Evolutionary conservation across 176 grass and related monocot genomes (phyloP).

Genomic region (Hsuehochloa calcarea): DNA sequence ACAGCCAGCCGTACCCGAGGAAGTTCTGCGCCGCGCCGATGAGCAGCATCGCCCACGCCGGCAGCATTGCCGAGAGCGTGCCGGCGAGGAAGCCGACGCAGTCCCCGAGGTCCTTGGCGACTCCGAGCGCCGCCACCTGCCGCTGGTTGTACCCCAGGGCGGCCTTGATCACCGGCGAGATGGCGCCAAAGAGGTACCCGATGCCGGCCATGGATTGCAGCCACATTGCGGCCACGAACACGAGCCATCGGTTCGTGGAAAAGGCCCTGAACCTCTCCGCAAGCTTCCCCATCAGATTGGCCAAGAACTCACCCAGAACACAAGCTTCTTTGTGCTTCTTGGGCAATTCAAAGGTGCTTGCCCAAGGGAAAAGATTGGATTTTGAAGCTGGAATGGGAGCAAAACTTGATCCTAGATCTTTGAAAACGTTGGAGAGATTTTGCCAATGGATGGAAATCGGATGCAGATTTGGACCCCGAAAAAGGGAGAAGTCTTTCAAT

Average conservation of each 20-base stretch:
- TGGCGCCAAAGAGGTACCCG: constrained; percentile 83
- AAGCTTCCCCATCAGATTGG: constrained; percentile 41
- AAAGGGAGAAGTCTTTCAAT: not conserved
- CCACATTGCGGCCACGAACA: constrained; percentile 95
- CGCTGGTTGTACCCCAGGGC: constrained; percentile 90
- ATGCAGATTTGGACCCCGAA: constrained; percentile 3
- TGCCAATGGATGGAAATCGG: not conserved
- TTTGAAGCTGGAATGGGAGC: constrained; percentile 9
- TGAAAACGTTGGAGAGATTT: not conserved
- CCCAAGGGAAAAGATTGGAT: constrained; percentile 21
- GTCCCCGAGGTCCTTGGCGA: constrained; percentile 91
- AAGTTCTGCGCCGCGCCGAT: constrained; percentile 73
- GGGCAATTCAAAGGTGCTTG: not conserved
- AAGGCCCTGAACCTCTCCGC: constrained; percentile 45
- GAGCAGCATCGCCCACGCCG: constrained; percentile 68
- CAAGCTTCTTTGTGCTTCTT: not conserved
- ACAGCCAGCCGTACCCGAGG: constrained; percentile 83
- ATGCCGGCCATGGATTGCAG: constrained; percentile 87
- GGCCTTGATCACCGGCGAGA: constrained; percentile 77
- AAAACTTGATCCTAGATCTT: not conserved
- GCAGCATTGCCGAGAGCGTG: constrained; percentile 61
- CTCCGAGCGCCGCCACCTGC: constrained; percentile 70
- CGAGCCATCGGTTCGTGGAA: constrained; percentile 75
- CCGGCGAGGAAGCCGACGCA: constrained; percentile 87
- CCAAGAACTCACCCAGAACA: not conserved